Percentiles rank a stretch among this genome's conserved stretches.
phyloP scores from a whole-genome alignment of 768 basidiomycete genomes.

The Trametes gibbosa region DNA sequence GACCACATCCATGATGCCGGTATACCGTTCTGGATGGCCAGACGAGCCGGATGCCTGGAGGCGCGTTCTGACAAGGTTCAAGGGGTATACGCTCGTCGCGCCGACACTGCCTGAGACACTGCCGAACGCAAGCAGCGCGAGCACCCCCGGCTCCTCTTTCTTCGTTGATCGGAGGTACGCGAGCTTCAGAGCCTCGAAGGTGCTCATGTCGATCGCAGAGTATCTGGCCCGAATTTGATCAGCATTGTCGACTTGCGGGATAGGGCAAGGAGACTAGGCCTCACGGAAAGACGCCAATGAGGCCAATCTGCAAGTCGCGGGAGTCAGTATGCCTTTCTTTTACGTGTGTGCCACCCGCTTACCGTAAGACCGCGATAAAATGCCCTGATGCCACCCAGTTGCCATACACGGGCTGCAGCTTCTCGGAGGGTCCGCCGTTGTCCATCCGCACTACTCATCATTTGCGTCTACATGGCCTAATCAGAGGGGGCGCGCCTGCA shows the following conservation, averaged over 20 bases:
- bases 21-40: slow-evolving; percentile 90
- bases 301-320: slow-evolving; percentile 66
- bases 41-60: slow-evolving; percentile 95
- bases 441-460: slow-evolving; percentile 84
- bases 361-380: slow-evolving; percentile 92
- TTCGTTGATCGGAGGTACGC: slow-evolving; percentile 85
- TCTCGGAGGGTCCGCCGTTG: slow-evolving; percentile 54
- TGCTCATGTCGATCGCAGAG: slow-evolving; percentile 96
- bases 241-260: not conserved
- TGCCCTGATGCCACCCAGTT: slow-evolving; percentile 71
- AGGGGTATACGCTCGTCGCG: slow-evolving; percentile 89
- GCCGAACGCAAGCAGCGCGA: slow-evolving; percentile 86
- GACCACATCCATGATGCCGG: slow-evolving; percentile 83
- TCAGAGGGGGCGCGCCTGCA: not conserved
- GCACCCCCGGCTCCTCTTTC: slow-evolving; percentile 84
- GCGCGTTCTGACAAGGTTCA: slow-evolving; percentile 90
- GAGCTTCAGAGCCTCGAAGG: slow-evolving; percentile 93
- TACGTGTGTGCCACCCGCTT: slow-evolving; percentile 34
- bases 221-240: slow-evolving; percentile 45
- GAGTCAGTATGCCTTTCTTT: slow-evolving; percentile 5
- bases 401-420: slow-evolving; percentile 75
- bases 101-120: slow-evolving; percentile 93
- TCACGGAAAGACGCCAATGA: slow-evolving; percentile 95
- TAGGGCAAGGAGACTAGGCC: slow-evolving; percentile 25
- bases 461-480: slow-evolving; percentile 63